Conservation (phyloP, 495 filamentous ascomycete species). For the Talaromyces adpressus region DNA sequence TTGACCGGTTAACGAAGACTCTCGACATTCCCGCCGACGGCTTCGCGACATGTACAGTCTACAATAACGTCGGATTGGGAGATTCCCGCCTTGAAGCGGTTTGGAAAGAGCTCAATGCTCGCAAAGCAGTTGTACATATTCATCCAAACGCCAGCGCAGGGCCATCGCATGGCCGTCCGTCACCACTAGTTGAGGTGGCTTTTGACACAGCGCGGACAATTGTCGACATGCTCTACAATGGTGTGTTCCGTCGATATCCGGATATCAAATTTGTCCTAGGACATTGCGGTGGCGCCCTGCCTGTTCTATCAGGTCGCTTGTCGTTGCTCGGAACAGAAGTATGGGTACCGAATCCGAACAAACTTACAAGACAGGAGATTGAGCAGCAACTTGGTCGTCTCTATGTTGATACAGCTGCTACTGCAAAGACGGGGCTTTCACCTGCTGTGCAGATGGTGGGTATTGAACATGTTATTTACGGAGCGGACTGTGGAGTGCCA, state of each 20-base stretch:
- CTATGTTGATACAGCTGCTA: conserved; percentile 1
- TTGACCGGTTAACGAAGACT: neutral
- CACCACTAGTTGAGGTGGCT: neutral
- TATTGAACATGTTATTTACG: conserved; percentile 3
- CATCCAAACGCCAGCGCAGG: neutral
- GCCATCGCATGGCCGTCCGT: neutral
- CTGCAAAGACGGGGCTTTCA: neutral
- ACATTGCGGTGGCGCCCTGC: conserved; percentile 6
- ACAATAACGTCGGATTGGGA: neutral
- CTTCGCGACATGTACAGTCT: neutral
- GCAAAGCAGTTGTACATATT: conserved; percentile 2
- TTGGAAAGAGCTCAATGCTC: neutral
- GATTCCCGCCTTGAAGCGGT: neutral
- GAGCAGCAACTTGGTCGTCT: neutral
- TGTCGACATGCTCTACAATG: neutral
- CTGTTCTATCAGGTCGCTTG: conserved; percentile 3
- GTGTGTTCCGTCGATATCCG: neutral
- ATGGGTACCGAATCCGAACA: conserved; percentile 3
- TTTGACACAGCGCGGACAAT: neutral
- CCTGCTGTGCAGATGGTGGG: conserved; percentile 7
- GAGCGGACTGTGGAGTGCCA: conserved; percentile 7
- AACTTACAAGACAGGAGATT: neutral
- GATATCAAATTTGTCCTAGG: conserved; percentile 4
- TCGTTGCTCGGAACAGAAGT: conserved; percentile 1
- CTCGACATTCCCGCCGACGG: neutral